These are phyloP conservation scores for Monascus ruber DNA, from an alignment of 2,329 filamentous ascomycete species.

Conservation along the genomic window DNA sequence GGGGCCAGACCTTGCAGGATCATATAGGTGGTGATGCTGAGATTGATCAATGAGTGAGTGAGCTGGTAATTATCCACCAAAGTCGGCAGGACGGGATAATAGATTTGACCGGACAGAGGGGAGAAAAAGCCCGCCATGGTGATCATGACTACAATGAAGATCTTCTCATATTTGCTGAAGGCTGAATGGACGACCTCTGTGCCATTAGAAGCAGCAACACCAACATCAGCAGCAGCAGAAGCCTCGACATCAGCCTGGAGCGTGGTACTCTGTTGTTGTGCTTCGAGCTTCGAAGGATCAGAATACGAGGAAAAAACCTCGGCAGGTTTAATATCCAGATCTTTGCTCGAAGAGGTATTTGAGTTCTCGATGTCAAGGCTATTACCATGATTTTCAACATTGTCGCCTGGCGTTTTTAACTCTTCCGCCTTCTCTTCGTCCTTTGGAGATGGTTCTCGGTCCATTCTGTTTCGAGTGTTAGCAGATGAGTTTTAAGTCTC, in stretches of 20 bases:
- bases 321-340: not conserved
- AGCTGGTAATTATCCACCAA: slow-evolving; percentile 11
- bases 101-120: slow-evolving; percentile 27
- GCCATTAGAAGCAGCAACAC: too few species aligned
- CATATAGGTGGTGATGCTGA: slow-evolving; percentile 21
- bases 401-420: not conserved
- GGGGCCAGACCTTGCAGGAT: slow-evolving; percentile 19
- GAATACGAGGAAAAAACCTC: not conserved
- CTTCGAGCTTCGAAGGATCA: slow-evolving; percentile 1
- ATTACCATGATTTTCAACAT: not conserved
- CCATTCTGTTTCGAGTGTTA: too few species aligned
- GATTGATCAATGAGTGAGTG: slow-evolving; percentile 13
- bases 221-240: not conserved
- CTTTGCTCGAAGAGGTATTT: not conserved
- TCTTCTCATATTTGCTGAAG: slow-evolving; percentile 21
- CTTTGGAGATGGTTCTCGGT: not conserved
- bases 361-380: not conserved
- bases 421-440: not conserved
- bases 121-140: slow-evolving; percentile 32
- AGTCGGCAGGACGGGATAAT: slow-evolving; percentile 16
- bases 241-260: not conserved
- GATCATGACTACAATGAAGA: slow-evolving; percentile 27
- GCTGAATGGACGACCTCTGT: slow-evolving; percentile 12
- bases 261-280: slow-evolving; percentile 1
- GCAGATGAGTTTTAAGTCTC: too few species aligned